A percentile compares a stretch with the other conserved stretches of the same genome.
These are phyloP conservation scores for Pythium brachiatum DNA, from an alignment of 352 stramenopile genomes.

Conservation along the genomic window DNA sequence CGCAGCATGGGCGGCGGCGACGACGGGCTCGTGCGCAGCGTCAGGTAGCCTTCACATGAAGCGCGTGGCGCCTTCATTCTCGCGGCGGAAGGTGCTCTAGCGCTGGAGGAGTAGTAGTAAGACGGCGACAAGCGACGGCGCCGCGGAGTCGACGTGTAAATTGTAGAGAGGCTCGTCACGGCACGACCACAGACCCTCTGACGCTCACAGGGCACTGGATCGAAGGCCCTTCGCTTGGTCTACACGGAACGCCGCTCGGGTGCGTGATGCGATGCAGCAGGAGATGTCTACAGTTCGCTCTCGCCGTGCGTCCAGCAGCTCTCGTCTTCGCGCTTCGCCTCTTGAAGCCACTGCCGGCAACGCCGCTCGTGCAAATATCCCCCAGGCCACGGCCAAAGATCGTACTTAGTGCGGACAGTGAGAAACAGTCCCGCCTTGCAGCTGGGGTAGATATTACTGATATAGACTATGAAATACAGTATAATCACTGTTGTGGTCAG, in stretches of 20 bases:
- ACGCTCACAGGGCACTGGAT: conserved; percentile 1
- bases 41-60: conserved; percentile 84
- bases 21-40: conserved; percentile 82
- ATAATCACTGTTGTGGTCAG: conserved; percentile 7
- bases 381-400: not conserved
- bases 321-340: conserved; percentile 3
- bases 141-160: conserved; percentile 1
- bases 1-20: conserved; percentile 84
- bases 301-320: not conserved
- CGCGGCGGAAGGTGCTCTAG: not conserved
- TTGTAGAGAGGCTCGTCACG: not conserved
- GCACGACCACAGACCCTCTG: not conserved
- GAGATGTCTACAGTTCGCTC: not conserved
- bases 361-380: conserved; percentile 10
- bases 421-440: conserved; percentile 6
- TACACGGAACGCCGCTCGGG: not conserved
- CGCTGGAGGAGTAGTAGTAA: not conserved
- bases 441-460: not conserved
- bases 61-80: conserved; percentile 80
- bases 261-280: not conserved
- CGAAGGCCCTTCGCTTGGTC: conserved; percentile 3
- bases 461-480: not conserved
- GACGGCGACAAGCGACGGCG: conserved; percentile 9
- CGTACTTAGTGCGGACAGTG: conserved; percentile 18
- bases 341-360: conserved; percentile 21